Evolutionary conservation across 768 basidiomycete genomes (phyloP), one percentile per base, ranked within the genome.

Genomic region (Myochromella boudieri): DNA sequence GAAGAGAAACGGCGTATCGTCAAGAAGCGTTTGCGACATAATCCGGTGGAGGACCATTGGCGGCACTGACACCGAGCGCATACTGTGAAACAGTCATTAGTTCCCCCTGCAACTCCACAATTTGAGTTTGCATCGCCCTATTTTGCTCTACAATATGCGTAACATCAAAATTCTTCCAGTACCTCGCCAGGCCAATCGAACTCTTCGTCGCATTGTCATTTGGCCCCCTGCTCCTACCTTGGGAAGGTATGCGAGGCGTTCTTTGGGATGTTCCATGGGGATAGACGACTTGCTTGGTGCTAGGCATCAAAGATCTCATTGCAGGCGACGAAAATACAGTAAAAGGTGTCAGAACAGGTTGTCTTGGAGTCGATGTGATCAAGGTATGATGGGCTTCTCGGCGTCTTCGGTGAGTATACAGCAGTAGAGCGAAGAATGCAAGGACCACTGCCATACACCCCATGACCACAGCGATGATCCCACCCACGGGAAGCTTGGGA

Each of bases 401-500:
- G 15, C 36, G 29, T 24, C 14, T 34, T 10, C 47, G 52, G 32
- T 42, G 27, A 8, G 48, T 32, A 14, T 44, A 39, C 6, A 50
- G 31, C 5, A 54, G 24, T 11, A 53, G n/a, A 8, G 31, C 20
- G 37, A 41, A 17, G 5, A 50, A 7, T 42, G 24, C 14, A 33
- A 42, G 4, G 28, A 46, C 2, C 1, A 56, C 29, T 3, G 25
- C 41, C 11, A 52, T 15, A 5, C 48, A 46, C 6, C 53, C 55
- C 1, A 44, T 44, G 26, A 50, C 46, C 4, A 48, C 51, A 3
- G 53, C 58, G 26, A 38, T 49, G 1, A 53, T 44, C 4, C 44
- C 55, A n/a, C 45, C 55, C 2, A 49, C 33, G 14, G 32, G 27
- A 27, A 28, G 17, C 34, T 43, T 47, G 7, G 29, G 31, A 22